These are phyloP conservation scores for Fusarium veterinarium DNA, from an alignment of 2,329 filamentous ascomycete species.

Conservation along the genomic window DNA sequence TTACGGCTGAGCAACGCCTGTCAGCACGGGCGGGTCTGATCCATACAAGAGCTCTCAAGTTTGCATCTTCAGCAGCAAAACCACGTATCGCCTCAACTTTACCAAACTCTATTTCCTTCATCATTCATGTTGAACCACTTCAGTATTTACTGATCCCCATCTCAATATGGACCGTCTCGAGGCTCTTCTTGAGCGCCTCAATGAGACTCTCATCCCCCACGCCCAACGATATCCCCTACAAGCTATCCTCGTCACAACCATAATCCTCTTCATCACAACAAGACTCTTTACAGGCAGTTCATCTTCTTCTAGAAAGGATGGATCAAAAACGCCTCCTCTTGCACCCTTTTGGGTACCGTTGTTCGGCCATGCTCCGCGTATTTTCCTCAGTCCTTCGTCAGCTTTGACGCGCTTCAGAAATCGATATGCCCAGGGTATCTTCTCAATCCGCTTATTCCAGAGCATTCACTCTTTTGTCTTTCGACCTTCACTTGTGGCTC, in stretches of 20 bases:
- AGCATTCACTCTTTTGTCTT: conserved; percentile 50
- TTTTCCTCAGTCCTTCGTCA: conserved; percentile 44
- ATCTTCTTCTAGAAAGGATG: conserved; percentile 53
- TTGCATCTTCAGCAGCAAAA: conserved; percentile 21
- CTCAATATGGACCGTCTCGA: conserved; percentile 29
- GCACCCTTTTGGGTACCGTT: conserved; percentile 53
- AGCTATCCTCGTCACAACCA: conserved; percentile 39
- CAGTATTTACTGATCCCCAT: background rate
- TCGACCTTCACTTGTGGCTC: conserved; percentile 46
- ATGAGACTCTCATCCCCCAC: conserved; percentile 32
- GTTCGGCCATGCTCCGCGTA: conserved; percentile 51
- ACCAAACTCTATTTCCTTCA: background rate
- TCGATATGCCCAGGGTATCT: conserved; percentile 50
- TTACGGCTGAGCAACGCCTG: conserved; percentile 11
- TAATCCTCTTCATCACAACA: conserved; percentile 45
- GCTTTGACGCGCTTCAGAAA: conserved; percentile 49
- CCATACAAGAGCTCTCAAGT: conserved; percentile 30
- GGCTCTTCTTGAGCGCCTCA: conserved; percentile 23
- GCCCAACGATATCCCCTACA: conserved; percentile 40
- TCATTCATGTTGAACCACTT: background rate
- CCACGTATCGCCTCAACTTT: conserved; percentile 33
- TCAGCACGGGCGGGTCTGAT: conserved; percentile 33
- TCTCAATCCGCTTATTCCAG: conserved; percentile 50
- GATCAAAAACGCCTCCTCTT: conserved; percentile 38
- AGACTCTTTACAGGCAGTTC: conserved; percentile 37